Percentiles rank a stretch among this genome's conserved stretches.
Conservation (phyloP, 225 moss, liverwort and hornwort genomes). For the Pseudisothecium myosuroides region DNA sequence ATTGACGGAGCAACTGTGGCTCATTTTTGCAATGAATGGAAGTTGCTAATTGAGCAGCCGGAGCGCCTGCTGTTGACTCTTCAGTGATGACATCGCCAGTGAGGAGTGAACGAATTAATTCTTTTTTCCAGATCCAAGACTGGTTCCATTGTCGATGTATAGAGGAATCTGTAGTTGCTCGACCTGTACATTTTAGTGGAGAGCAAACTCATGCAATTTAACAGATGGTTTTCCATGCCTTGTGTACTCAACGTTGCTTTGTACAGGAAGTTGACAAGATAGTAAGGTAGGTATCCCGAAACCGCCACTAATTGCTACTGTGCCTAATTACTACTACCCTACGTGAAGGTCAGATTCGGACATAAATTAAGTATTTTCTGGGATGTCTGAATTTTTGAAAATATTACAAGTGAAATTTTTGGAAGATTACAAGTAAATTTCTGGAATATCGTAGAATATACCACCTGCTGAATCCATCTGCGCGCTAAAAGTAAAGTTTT, state of each 20-base stretch:
- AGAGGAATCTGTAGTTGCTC: not conserved
- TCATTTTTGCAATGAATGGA: conserved; percentile 92
- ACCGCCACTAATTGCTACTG: too few relatives aligned
- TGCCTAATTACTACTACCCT: too few relatives aligned
- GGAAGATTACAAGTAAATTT: too few relatives aligned
- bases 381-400: too few relatives aligned
- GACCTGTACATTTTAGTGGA: conserved; percentile 27
- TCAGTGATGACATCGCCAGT: not conserved
- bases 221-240: not conserved
- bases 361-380: too few relatives aligned
- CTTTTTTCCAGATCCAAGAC: not conserved
- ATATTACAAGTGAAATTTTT: too few relatives aligned
- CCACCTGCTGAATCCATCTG: too few relatives aligned
- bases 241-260: not conserved
- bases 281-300: too few relatives aligned
- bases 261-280: not conserved
- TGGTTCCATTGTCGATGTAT: not conserved
- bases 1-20: conserved; percentile 94
- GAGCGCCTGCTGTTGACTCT: conserved; percentile 44
- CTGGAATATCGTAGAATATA: too few relatives aligned
- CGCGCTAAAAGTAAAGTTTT: too few relatives aligned
- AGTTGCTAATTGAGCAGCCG: conserved; percentile 76
- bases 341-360: too few relatives aligned
- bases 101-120: not conserved
- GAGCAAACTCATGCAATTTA: not conserved